Percentiles rank a stretch among this genome's conserved stretches.
Evolutionary conservation across 2,329 filamentous ascomycete species (phyloP).

Genomic region (Fusarium penzigii): DNA sequence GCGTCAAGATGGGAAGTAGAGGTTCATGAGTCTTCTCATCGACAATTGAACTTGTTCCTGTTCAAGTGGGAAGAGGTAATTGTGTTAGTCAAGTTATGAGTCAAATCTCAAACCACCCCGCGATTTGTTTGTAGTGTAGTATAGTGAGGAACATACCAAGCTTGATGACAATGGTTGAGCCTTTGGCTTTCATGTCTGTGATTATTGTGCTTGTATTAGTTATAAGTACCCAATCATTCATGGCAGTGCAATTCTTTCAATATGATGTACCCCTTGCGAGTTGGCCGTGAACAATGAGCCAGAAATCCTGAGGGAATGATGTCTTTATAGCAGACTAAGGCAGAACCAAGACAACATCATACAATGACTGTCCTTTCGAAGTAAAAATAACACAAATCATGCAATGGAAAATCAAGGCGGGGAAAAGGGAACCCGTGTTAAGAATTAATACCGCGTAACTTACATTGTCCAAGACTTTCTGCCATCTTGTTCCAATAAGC

Average conservation of each 20-base stretch:
- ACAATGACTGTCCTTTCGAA: no score
- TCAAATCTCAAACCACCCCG: constrained; percentile 5
- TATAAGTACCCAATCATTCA: constrained; percentile 37
- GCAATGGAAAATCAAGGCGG: constrained; percentile 7
- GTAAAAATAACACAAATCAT: constrained; percentile 2
- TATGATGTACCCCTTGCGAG: no score
- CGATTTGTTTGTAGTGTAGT: background rate
- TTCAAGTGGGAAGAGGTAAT: constrained; percentile 1
- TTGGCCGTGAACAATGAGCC: no score
- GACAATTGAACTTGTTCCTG: constrained; percentile 98
- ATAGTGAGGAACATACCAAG: constrained; percentile 60
- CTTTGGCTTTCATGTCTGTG: constrained; percentile 61
- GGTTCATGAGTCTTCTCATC: constrained; percentile 95
- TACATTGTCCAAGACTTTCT: constrained; percentile 27
- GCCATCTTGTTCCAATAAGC: constrained; percentile 21
- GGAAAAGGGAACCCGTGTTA: constrained; percentile 8
- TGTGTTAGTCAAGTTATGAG: constrained; percentile 26
- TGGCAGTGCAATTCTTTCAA: background rate
- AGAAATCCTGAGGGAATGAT: no score
- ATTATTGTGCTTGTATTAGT: constrained; percentile 8
- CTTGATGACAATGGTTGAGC: constrained; percentile 72
- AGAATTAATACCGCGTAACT: constrained; percentile 5
- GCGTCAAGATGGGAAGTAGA: constrained; percentile 82
- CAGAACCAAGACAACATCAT: no score
- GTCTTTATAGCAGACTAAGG: no score